Evolutionary conservation across 2,329 filamentous ascomycete genomes (phyloP), one percentile per base, ranked within the genome.

Genomic region (Podosphaera aphanis): DNA sequence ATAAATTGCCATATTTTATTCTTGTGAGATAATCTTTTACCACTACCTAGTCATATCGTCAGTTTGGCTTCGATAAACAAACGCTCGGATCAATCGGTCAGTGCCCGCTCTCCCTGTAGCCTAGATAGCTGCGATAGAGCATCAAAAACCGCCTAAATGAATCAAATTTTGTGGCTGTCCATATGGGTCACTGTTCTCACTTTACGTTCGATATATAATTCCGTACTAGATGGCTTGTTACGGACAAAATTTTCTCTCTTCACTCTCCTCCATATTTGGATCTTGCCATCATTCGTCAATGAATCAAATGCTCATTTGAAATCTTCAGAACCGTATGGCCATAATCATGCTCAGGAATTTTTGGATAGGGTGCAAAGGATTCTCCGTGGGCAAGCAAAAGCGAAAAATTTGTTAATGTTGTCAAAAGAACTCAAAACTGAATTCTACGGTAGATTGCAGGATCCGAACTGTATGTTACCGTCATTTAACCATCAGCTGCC

Each of bases 401-500:
- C 60, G 43, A 60, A 66, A 50, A 62, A 61, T 19, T 46, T 51
- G 20, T 56, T 61, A 43, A 52, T 58, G 23, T 63, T 77, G 47
- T 68, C 70, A 2, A 55, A 58, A 43, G 63, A 62, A 27, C 59
- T 79, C 47, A 72, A 69, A 59, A 58, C 60, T 31, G 70, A 79
- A 57, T 73, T 74, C 53, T 57, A 66, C 38, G 63, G 71, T 39
- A 65, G 67, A 47, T 59, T 66, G 50, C 63, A 62, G 27, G 68
- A 73, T 54, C 60, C 66, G 49, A 64, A 68, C 49, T 75, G 68
- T 57, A 79, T 78, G 74, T 64, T 79, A 18, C 74, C 74, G 2
- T 77, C 74, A 11, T 79, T 75, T 62, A 78, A 70, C 62, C 69
- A 76, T 52, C 68, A 72, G 51, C 63, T 80, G 5, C 76, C 76